Base-by-base conservation (phyloP, 306 rosid species). In the Casuarina cunninghamiana region DNA sequence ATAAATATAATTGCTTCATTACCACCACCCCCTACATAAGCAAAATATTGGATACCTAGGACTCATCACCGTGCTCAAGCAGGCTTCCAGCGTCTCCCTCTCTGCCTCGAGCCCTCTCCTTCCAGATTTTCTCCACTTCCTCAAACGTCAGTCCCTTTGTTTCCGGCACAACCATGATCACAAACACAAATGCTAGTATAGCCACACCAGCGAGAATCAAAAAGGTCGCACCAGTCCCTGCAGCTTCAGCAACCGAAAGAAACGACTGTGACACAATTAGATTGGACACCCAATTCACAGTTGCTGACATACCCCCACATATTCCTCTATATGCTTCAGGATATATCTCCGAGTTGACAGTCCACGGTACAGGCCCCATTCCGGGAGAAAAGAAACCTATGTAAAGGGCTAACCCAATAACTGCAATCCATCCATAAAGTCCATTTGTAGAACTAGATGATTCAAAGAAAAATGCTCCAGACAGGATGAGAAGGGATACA, bases 301-400 rank as follows among this genome's bases (percentile, higher is more conserved):
- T 92, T 72, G 98, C 98, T 0, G 98, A 88, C 98, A 94, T 92
- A 61, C 98, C 98, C 19, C 97, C 96, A 15, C 98, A 94, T 17
- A 88, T 72, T 65, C 97, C 98, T 8, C 98, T 76, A 43, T 85
- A 94, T 48, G 90, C 86, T 77, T 94, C 92, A 0, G 98, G 98
- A 74, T 94, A 94, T 75, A 94, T 81, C 88, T 94, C 98, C 0
- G 98, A 94, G 88, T 92, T 94, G 17, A 94, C 90, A 0, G 97
- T 90, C 98, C 98, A 94, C 3, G 98, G 98, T 72, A 94, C 98
- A 0, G 92, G 82, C 17, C 98, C 98, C 98, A 94, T 94, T 61
- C 98, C 98, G 0, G 98, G 98, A 2, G 98, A 66, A 85, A 94
- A 94, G 81, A 81, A 92, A 11, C 78, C 83, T 50, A 92, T 92